Base-by-base conservation (phyloP, 2,329 filamentous ascomycete genomes). In the Chrysoporthe cubensis region DNA sequence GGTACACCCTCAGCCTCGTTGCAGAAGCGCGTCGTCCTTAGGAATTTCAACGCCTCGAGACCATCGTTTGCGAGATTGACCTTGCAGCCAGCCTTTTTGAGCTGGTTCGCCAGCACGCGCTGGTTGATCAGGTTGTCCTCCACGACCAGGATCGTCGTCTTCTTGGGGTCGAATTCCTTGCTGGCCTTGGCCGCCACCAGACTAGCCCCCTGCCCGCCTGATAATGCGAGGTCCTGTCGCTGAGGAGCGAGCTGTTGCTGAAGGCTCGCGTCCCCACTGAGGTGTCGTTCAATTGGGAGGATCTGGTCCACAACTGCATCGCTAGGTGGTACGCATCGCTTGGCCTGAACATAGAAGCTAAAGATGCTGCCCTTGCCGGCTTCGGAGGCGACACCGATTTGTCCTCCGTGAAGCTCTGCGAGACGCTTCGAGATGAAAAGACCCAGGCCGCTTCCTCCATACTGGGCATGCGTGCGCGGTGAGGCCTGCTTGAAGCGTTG, bases 91-190 rank as follows among this genome's bases (percentile, higher is more conserved):
- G 85, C 83, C 72, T 88, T 89, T 66, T 81, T 81, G 5, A 91
- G 79, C 74, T 89, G 89, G 62, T 88, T 88, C n/a, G 89, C 78
- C 1, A 91, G 77, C 52, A 90, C 88, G 71, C 89, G 89, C 73
- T 90, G 89, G 74, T 91, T 91, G 70, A 90, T 88, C 4, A 84
- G 79, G 73, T 91, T 91, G 73, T 91, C 89, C 75, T 91, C 89
- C 0, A 91, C 89, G 3, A 91, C 79, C 8, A 91, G 78, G 2
- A 91, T 84, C 50, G 83, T 83, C 67, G 88, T 80, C 9, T 84
- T 81, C 71, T 82, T 85, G 62, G 80, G 81, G 71, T 83, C 80
- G 16, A 74, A 70, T 1, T 37, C 46, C 14, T 68, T 63, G 26
- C 13, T 57, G 1, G 71, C 70, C 62, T 67, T 75, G 14, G 72